These are phyloP conservation scores for Westerdykella sp. DNA, from an alignment of 2,329 filamentous ascomycete genomes.

Conservation along the genomic window DNA sequence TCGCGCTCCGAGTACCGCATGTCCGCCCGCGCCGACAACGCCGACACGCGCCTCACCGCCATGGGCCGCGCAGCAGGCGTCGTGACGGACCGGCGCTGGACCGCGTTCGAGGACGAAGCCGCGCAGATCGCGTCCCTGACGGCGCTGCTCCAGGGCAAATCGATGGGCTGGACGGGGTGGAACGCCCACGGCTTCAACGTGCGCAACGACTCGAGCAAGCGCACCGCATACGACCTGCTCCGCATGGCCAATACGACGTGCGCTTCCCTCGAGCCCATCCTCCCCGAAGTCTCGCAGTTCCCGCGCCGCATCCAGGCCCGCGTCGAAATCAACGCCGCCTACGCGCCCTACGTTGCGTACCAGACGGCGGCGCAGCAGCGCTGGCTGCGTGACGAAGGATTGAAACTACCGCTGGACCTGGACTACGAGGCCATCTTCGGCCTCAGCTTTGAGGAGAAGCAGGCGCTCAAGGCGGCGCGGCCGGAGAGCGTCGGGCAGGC, in stretches of 20 bases:
- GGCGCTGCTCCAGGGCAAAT: conserved; percentile 52
- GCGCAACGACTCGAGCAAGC: conserved; percentile 58
- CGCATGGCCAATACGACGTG: conserved; percentile 53
- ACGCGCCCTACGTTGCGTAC: conserved; percentile 76
- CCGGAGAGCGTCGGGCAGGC: conserved; percentile 89
- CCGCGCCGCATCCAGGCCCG: conserved; percentile 56
- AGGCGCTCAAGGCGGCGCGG: conserved; percentile 60
- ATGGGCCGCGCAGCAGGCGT: conserved; percentile 72
- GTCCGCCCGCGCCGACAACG: conserved; percentile 87
- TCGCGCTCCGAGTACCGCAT: conserved; percentile 93
- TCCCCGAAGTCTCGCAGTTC: conserved; percentile 54
- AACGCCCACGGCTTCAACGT: conserved; percentile 62
- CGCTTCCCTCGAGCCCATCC: conserved; percentile 49
- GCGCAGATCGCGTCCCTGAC: conserved; percentile 63
- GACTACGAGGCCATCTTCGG: conserved; percentile 70
- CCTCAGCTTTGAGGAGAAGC: conserved; percentile 72
- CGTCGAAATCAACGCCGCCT: conserved; percentile 74
- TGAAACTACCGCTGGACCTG: conserved; percentile 65
- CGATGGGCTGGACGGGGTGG: conserved; percentile 61
- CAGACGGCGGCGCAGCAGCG: conserved; percentile 61
- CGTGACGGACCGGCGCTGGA: conserved; percentile 74
- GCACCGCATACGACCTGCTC: conserved; percentile 74
- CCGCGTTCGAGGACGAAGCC: conserved; percentile 58
- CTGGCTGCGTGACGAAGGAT: conserved; percentile 69
- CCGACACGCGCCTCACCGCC: conserved; percentile 76